These are phyloP conservation scores for Phtheirospermum japonicum DNA, from an alignment of 257 asterid species.

Conservation along the genomic window DNA sequence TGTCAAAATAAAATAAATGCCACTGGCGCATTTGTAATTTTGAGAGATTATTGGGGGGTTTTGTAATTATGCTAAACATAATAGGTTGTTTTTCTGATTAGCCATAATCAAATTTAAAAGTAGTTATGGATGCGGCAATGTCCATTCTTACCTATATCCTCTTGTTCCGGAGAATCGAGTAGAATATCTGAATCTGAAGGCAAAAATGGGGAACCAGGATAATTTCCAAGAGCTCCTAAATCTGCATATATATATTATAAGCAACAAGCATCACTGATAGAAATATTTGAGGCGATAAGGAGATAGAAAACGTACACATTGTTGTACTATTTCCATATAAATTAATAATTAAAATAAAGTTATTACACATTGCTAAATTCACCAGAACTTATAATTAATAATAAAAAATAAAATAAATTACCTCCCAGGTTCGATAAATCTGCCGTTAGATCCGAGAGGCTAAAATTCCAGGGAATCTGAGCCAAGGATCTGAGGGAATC, in stretches of 20 bases:
- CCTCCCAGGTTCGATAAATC: constrained; percentile 82
- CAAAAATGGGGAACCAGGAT: constrained; percentile 88
- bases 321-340: no score
- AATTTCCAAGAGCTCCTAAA: constrained; percentile 90
- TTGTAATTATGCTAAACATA: neutral
- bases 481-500: constrained; percentile 76
- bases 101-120: neutral
- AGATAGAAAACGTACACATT: neutral
- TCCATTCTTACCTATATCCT: constrained; percentile 64
- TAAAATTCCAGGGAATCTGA: constrained; percentile 92
- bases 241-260: constrained; percentile 46
- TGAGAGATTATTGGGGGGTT: neutral
- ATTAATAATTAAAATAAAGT: no score
- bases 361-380: neutral
- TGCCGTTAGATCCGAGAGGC: constrained; percentile 85
- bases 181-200: constrained; percentile 93
- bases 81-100: neutral
- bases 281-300: neutral
- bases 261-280: constrained; percentile 15
- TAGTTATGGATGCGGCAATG: constrained; percentile 6
- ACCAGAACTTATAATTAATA: neutral
- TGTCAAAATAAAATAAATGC: neutral
- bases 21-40: neutral
- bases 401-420: constrained; percentile 16
- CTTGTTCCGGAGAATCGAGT: constrained; percentile 87